Base-by-base conservation (phyloP, 2,329 filamentous ascomycete genomes). In the Diaporthe sp. region DNA sequence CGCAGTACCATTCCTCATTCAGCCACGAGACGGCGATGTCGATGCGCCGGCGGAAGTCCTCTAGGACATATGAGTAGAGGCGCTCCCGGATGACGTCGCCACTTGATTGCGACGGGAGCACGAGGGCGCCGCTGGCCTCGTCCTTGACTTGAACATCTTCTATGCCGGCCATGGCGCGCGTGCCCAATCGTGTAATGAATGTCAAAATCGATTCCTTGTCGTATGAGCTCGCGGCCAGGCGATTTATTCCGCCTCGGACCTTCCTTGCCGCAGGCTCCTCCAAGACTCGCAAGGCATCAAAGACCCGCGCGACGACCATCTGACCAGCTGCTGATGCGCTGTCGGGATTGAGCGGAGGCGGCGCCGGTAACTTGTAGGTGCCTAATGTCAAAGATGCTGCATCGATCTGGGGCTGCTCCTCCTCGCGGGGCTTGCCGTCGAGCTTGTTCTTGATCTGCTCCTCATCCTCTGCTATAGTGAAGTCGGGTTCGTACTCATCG, bases 1-100 rank as follows among this genome's bases (percentile, higher is more conserved):
- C 96, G 79, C 96, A 97, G 83, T 98, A 98, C 96, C 97, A 99
- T 84, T 99, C 97, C 83, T 99, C 97, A 79, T 93, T 97, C 22
- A 99, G 88, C 97, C 97, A 99, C 10, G 93, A 92, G 69, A 98
- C 95, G 1, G 95, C 96, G 30, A 97, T 90, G 78, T 97, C 96
- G 77, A 98, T 96, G 57, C 97, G 92, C 76, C 90, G 92, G 72
- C 96, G 92, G 85, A 98, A 99, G 81, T 98, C 96, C 77, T 97
- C 95, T 77, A 98, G 90, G 64, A 98, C 90, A 82, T 97, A 98
- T 71, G 91, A 89, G 83, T 95, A 97, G 2, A 99, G 86, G 10
- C 91, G 89, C 78, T 97, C 93, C 70, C 97, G 91, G 77, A 98
- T 95, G 8, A 89, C 89, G 80, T 94, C 89, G 78, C 89, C 89